Conservation (phyloP, 176 grass and related monocot genomes). For the Paspalum vaginatum region DNA sequence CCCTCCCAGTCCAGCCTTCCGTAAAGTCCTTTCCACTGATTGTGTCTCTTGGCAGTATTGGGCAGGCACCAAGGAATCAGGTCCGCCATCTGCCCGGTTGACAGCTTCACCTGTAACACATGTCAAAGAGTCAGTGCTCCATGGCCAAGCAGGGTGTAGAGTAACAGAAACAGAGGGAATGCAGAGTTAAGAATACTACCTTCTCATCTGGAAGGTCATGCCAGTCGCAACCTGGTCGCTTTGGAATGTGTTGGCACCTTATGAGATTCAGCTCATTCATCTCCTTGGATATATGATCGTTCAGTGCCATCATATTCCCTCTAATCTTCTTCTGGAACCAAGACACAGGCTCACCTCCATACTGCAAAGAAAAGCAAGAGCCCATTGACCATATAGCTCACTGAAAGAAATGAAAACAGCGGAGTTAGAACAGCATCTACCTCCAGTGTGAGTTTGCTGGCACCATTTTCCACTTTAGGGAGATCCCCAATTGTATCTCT, state of each 20-base stretch:
- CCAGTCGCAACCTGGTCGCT: constrained; percentile 90
- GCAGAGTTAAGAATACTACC: constrained; percentile 44
- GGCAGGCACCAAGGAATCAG: constrained; percentile 98
- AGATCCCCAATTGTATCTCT: constrained; percentile 89
- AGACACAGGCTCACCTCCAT: constrained; percentile 72
- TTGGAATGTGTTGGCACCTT: constrained; percentile 89
- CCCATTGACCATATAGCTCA: constrained; percentile 8
- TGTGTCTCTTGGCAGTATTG: constrained; percentile 97
- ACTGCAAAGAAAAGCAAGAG: constrained; percentile 53
- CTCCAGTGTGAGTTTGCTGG: constrained; percentile 71
- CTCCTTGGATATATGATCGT: constrained; percentile 97
- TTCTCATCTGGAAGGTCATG: constrained; percentile 95
- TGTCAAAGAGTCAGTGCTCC: constrained; percentile 3
- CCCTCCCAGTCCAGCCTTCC: constrained; percentile 98
- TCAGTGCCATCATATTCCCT: constrained; percentile 65
- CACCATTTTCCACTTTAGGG: constrained; percentile 77
- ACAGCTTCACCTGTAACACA: constrained; percentile 80
- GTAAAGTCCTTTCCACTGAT: constrained; percentile 97
- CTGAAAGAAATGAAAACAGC: constrained; percentile 9
- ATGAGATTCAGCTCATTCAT: constrained; percentile 99
- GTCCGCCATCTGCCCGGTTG: constrained; percentile 84
- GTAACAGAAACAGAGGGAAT: constrained; percentile 20
- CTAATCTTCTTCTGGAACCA: constrained; percentile 98
- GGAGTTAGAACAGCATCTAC: constrained; percentile 41
- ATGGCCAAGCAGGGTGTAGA: background rate